Evolutionary conservation across 2,329 filamentous ascomycete species (phyloP), one percentile per base, ranked within the genome.

Genomic region (Penicillium sp.): DNA sequence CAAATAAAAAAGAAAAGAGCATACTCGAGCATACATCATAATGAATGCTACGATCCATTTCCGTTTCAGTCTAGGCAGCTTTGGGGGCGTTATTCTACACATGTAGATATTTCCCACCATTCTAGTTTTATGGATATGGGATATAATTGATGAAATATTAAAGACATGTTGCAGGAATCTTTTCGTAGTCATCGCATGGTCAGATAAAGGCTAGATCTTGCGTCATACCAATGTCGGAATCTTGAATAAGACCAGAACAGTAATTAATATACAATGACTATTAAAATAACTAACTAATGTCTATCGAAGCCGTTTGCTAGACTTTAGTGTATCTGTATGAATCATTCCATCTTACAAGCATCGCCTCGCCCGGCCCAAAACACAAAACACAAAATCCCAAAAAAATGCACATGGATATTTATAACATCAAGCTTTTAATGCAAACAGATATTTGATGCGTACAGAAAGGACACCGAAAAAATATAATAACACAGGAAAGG

Each of bases 1-100:
- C 46, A 48, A 54, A 58, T 35, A 52, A 57, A 53, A 52, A 53
- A 53, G 26, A 35, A 46, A 38, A 45, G 42, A 38, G 35, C 23
- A 53, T 46, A 46, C 46, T 53, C 42, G 28, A 47, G 51, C 51
- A 52, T 46, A 18, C 30, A 45, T 26, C 43, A 43, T 43, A 52
- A 35, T 38, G 42, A 23, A 21, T 53, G 51, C 51, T 53, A 47
- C 42, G 51, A 53, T 38, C 42, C 30, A 33, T 35, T 33, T 28
- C 43, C 40, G 40, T 52, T 26, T 47, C 42, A 30, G 45, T 16
- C 11, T 30, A 14, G 28, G 23, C 26, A 30, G 14, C n/a, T 23
- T 46, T 24, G 8, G 14, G 30, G 30, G 20, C 28, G 26, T 23
- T 23, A 12, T 33, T 16, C 14, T 11, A 46, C 20, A 18, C 21